These are phyloP conservation scores for Penicillium desertorum DNA, from an alignment of 495 filamentous ascomycete genomes.

Conservation along the genomic window DNA sequence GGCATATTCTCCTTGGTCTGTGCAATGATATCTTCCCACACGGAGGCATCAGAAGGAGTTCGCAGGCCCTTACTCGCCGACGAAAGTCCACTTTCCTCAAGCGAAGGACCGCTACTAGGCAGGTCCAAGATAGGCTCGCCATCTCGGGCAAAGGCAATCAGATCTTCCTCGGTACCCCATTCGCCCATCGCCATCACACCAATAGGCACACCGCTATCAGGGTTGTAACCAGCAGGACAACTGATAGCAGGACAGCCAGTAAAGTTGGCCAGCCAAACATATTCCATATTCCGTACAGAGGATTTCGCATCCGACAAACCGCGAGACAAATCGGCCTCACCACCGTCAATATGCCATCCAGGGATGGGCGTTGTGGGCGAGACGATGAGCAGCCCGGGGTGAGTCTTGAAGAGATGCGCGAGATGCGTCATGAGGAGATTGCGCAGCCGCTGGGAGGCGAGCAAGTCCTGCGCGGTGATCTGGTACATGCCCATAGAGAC, in stretches of 20 bases:
- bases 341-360: slow-evolving; percentile 64
- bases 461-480: slow-evolving; percentile 67
- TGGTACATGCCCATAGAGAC: slow-evolving; percentile 58
- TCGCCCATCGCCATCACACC: slow-evolving; percentile 89
- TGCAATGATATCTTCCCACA: slow-evolving; percentile 44
- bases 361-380: slow-evolving; percentile 75
- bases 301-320: slow-evolving; percentile 74
- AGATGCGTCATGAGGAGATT: slow-evolving; percentile 81
- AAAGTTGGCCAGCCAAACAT: slow-evolving; percentile 84
- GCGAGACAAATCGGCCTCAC: slow-evolving; percentile 53
- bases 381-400: slow-evolving; percentile 78
- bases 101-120: slow-evolving; percentile 15
- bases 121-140: slow-evolving; percentile 55
- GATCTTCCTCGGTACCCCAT: slow-evolving; percentile 80
- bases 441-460: slow-evolving; percentile 72
- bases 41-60: slow-evolving; percentile 24
- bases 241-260: slow-evolving; percentile 76
- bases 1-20: slow-evolving; percentile 18
- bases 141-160: slow-evolving; percentile 73
- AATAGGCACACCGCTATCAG: slow-evolving; percentile 61
- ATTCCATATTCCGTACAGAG: slow-evolving; percentile 79
- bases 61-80: slow-evolving; percentile 20
- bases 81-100: slow-evolving; percentile 1
- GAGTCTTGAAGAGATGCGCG: slow-evolving; percentile 62
- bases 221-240: slow-evolving; percentile 72